A percentile compares a stretch with the other conserved stretches of the same genome.
phyloP scores from a whole-genome alignment of 2,329 filamentous ascomycete genomes.

The Diplodia seriata region DNA sequence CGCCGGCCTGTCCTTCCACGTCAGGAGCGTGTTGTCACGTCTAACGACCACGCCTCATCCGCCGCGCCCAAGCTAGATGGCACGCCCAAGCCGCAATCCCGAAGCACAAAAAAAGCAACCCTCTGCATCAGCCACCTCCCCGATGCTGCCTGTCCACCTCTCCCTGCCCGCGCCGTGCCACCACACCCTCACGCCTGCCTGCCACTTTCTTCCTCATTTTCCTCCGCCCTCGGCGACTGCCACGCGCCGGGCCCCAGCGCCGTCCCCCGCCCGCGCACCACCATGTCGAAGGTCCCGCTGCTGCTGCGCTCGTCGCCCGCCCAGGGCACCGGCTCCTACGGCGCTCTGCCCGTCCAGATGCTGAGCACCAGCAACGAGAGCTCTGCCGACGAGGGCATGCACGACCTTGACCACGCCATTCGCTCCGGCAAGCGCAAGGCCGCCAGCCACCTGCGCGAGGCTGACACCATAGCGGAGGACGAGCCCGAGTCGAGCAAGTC shows the following conservation, averaged over 20 bases:
- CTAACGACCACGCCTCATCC: constrained; percentile 26
- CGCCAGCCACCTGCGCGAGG: constrained; percentile 35
- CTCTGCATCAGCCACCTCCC: constrained; percentile 16
- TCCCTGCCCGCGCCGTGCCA: constrained; percentile 21
- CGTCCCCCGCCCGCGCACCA: constrained; percentile 5
- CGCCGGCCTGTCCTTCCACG: constrained; percentile 23
- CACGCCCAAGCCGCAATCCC: constrained; percentile 25
- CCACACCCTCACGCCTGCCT: constrained; percentile 11
- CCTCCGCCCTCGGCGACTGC: constrained; percentile 7
- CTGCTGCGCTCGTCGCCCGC: constrained; percentile 66
- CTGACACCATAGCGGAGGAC: constrained; percentile 14
- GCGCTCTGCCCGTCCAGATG: constrained; percentile 60
- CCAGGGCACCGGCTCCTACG: constrained; percentile 67
- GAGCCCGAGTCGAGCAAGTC: constrained; percentile 27
- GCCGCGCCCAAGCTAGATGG: constrained; percentile 27
- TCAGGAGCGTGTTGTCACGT: constrained; percentile 29
- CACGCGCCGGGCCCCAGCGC: constrained; percentile 11
- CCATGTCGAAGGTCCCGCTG: constrained; percentile 62
- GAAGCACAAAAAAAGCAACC: constrained; percentile 31
- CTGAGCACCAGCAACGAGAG: constrained; percentile 48
- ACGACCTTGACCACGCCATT: constrained; percentile 38
- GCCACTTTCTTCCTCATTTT: constrained; percentile 10
- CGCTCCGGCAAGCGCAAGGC: constrained; percentile 36
- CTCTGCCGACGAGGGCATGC: constrained; percentile 43
- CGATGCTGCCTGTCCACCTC: constrained; percentile 25